phyloP scores from a whole-genome alignment of 768 basidiomycete species.

The Leccinellum rugosiceps region DNA sequence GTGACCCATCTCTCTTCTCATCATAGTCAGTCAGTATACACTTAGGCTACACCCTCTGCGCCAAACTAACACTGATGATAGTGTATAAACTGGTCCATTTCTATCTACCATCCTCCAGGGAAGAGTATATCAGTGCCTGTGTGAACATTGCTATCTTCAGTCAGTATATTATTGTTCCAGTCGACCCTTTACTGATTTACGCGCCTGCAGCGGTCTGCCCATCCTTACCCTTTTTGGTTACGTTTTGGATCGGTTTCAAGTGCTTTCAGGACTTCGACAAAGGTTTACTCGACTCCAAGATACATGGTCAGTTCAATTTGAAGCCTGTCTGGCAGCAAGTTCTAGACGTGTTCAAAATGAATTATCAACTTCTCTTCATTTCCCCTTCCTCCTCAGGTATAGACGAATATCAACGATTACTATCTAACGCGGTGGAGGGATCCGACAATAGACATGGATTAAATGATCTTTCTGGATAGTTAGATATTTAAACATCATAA shows the following conservation, averaged over 20 bases:
- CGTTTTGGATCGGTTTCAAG: slow-evolving; percentile 70
- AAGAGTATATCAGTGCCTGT: slow-evolving; percentile 55
- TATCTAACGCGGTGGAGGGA: slow-evolving; percentile 37
- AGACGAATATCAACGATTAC: slow-evolving; percentile 43
- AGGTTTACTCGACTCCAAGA: slow-evolving; percentile 72
- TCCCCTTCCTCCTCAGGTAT: slow-evolving; percentile 38
- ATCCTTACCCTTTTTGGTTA: slow-evolving; percentile 68
- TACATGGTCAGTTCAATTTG: slow-evolving; percentile 63
- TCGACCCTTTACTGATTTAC: background rate
- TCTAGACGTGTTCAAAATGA: slow-evolving; percentile 26
- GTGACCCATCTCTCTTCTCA: background rate
- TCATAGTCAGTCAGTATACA: slow-evolving; percentile 28
- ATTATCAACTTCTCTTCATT: slow-evolving; percentile 32
- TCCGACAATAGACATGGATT: slow-evolving; percentile 61
- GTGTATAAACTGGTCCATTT: slow-evolving; percentile 84
- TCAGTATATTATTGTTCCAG: slow-evolving; percentile 34
- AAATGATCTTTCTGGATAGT: too few relatives aligned
- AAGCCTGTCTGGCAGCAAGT: slow-evolving; percentile 26
- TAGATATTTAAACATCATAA: too few relatives aligned
- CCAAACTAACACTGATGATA: slow-evolving; percentile 24
- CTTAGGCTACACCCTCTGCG: background rate
- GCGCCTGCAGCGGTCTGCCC: slow-evolving; percentile 59
- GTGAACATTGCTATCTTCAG: slow-evolving; percentile 59
- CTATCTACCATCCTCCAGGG: slow-evolving; percentile 55
- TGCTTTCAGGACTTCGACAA: slow-evolving; percentile 82